phyloP scores from a whole-genome alignment of 1,284 basidiomycete genomes.

The Melampsora abietis-canadensis region DNA sequence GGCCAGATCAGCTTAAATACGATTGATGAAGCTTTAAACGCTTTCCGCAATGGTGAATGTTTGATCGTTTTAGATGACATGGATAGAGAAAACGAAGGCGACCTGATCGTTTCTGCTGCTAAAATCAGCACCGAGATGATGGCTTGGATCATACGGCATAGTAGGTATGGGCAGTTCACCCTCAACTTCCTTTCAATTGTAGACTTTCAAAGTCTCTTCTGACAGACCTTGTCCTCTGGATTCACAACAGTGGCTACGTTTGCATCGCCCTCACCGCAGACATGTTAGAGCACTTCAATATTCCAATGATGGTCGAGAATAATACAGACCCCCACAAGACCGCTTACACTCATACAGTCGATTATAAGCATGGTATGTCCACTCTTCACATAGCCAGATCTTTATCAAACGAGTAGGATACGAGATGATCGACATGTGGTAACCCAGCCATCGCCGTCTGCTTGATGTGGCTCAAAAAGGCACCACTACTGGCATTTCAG shows the following conservation, averaged over 20 bases:
- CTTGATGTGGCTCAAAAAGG: slow-evolving; percentile 57
- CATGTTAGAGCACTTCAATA: slow-evolving; percentile 72
- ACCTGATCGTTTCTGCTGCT: slow-evolving; percentile 78
- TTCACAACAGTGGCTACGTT: slow-evolving; percentile 78
- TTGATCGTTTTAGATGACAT: slow-evolving; percentile 95
- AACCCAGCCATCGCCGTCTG: not conserved
- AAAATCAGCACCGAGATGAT: slow-evolving; percentile 88
- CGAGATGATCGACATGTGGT: slow-evolving; percentile 7
- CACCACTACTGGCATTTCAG: slow-evolving; percentile 93
- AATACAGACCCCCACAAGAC: slow-evolving; percentile 90
- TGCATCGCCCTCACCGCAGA: slow-evolving; percentile 78
- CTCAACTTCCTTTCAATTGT: not conserved
- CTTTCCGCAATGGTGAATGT: slow-evolving; percentile 78
- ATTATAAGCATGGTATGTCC: slow-evolving; percentile 74
- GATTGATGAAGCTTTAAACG: slow-evolving; percentile 73
- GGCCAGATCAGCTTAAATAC: slow-evolving; percentile 60
- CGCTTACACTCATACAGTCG: slow-evolving; percentile 93
- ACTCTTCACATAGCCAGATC: slow-evolving; percentile 40
- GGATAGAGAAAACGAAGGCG: slow-evolving; percentile 87
- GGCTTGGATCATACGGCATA: slow-evolving; percentile 98
- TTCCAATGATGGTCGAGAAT: slow-evolving; percentile 88
- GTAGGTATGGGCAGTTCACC: slow-evolving; percentile 62
- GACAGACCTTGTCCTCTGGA: not conserved
- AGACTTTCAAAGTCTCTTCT: not conserved
- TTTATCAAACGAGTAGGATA: not conserved